phyloP scores from a whole-genome alignment of 768 basidiomycete species.

The Gelatoporia subvermispora region DNA sequence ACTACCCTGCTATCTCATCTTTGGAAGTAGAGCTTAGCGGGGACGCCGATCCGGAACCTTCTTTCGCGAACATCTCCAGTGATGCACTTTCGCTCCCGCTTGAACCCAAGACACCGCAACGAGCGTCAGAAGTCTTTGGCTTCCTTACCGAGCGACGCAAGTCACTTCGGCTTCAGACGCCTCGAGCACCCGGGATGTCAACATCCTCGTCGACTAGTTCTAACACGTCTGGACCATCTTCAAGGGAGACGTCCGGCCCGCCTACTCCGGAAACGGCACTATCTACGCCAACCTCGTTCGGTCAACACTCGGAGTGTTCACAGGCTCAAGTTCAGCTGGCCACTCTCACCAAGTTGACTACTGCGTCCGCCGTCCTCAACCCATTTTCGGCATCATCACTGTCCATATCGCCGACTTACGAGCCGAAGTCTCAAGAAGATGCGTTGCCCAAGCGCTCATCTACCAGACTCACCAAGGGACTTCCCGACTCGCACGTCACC shows the following conservation, averaged over 20 bases:
- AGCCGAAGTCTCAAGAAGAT: constrained; percentile 2
- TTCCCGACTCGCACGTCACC: not conserved
- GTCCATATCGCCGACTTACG: not conserved
- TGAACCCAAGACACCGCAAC: constrained; percentile 50
- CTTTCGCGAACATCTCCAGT: constrained; percentile 17
- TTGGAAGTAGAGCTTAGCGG: constrained; percentile 71
- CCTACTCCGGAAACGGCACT: constrained; percentile 11
- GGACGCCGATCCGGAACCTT: constrained; percentile 37
- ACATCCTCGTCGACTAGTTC: not conserved
- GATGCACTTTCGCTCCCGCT: constrained; percentile 1
- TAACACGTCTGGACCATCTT: constrained; percentile 1
- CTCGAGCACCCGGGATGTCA: not conserved
- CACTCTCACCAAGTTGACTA: constrained; percentile 20
- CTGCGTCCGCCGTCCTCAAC: constrained; percentile 10
- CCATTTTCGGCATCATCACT: constrained; percentile 8
- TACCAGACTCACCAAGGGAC: not conserved
- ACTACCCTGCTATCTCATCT: constrained; percentile 56
- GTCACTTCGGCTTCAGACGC: constrained; percentile 13
- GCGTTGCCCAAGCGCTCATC: not conserved
- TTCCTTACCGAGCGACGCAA: constrained; percentile 55
- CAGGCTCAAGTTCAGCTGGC: constrained; percentile 24
- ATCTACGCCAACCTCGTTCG: constrained; percentile 16
- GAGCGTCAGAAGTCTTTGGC: constrained; percentile 72
- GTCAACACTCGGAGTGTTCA: constrained; percentile 13
- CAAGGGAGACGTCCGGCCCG: constrained; percentile 6